These are phyloP conservation scores for Paraconiothyrium sp. DNA, from an alignment of 2,329 filamentous ascomycete genomes.

Conservation along the genomic window DNA sequence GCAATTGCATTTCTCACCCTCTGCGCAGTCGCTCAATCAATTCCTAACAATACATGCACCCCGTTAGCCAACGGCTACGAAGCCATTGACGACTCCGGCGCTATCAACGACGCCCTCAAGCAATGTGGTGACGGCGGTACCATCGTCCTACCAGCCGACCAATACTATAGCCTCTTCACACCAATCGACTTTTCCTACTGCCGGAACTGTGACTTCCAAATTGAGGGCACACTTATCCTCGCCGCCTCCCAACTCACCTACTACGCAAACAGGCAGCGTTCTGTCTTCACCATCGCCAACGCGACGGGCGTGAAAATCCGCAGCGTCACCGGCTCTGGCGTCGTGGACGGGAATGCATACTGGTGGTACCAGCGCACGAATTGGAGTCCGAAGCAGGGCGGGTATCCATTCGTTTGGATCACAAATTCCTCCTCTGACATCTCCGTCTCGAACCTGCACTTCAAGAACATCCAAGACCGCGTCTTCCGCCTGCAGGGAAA, in stretches of 20 bases:
- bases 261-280: conserved; percentile 52
- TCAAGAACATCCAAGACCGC: conserved; percentile 58
- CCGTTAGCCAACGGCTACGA: conserved; percentile 41
- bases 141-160: conserved; percentile 54
- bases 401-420: conserved; percentile 38
- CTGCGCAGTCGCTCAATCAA: not conserved
- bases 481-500: conserved; percentile 51
- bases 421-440: conserved; percentile 49
- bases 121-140: conserved; percentile 56
- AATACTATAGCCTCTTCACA: conserved; percentile 55
- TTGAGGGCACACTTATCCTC: conserved; percentile 56
- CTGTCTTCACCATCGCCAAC: conserved; percentile 52
- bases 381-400: conserved; percentile 29
- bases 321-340: conserved; percentile 52
- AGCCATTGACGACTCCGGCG: conserved; percentile 55
- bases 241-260: conserved; percentile 47
- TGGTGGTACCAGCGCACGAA: conserved; percentile 45
- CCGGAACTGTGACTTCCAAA: conserved; percentile 54
- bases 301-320: conserved; percentile 52
- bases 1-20: not conserved
- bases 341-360: conserved; percentile 57
- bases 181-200: conserved; percentile 54
- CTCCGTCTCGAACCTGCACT: conserved; percentile 48
- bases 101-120: conserved; percentile 54
- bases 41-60: conserved; percentile 39